Conservation (phyloP, 768 basidiomycete genomes). For the Hygrocybe coccinea region DNA sequence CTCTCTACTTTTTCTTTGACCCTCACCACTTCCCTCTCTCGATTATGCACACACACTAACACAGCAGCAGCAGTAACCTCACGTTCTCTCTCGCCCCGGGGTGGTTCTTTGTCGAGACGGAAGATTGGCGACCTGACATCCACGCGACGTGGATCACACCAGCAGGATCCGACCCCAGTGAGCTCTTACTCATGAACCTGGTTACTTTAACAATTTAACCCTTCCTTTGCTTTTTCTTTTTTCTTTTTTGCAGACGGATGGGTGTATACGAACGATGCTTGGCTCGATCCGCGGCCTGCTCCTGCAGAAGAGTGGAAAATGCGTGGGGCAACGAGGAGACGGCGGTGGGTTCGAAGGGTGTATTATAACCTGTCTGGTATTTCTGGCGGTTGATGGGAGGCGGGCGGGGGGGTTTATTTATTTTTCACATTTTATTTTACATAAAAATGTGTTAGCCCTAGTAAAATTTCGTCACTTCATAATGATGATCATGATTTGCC, state of each 20-base stretch:
- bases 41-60: background rate
- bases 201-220: background rate
- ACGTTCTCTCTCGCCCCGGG: constrained; percentile 72
- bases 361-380: constrained; percentile 3
- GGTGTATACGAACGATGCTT: constrained; percentile 76
- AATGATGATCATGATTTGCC: too few relatives aligned
- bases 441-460: too few relatives aligned
- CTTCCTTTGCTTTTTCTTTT: background rate
- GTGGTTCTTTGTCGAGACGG: constrained; percentile 71
- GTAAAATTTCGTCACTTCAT: too few relatives aligned
- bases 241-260: constrained; percentile 81
- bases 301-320: constrained; percentile 35
- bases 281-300: constrained; percentile 52
- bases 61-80: constrained; percentile 60
- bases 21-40: too few relatives aligned
- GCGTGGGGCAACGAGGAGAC: constrained; percentile 52
- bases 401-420: too few relatives aligned
- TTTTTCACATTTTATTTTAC: too few relatives aligned
- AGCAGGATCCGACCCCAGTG: constrained; percentile 29
- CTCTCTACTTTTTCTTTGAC: background rate
- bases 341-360: constrained; percentile 67
- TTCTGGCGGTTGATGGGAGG: too few relatives aligned
- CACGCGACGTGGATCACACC: constrained; percentile 51
- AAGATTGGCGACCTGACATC: constrained; percentile 71
- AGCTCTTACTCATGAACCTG: constrained; percentile 3